Evolutionary conservation across 768 basidiomycete genomes (phyloP), one percentile per base, ranked within the genome.

Genomic region (Termitomyces sp.): DNA sequence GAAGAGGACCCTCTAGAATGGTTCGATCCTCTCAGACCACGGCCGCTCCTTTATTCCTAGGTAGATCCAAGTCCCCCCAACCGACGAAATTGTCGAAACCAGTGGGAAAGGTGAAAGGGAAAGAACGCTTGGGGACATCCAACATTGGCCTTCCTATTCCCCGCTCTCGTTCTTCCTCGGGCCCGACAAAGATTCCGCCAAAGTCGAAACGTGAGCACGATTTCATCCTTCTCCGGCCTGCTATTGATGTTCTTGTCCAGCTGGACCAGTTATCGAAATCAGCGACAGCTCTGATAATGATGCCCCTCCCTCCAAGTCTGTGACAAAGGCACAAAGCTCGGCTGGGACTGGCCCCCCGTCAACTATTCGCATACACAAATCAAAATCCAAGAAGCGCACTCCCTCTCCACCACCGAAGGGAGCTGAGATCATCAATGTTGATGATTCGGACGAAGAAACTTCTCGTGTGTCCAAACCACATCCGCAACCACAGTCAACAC

Each of bases 191-290:
- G 24, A 16, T 48, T 34, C 18, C 27, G 27, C 26, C 47, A 22
- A 50, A 37, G 24, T 18, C 10, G 22, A 33, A 16, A 33, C 16
- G 53, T 54, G 16, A 54, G 43, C 20, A 34, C 27, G 20, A 37
- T 10, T 18, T 16, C n/a, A 39, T 27, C 27, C 1, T n/a, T 20
- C n/a, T 20, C 37, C 3, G 16, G 37, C 37, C n/a, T 27, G 26
- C n/a, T 39, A 27, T 12, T 18, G 37, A 52, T 12, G 24, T 30
- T 39, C 26, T 39, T 20, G 32, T 52, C 6, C n/a, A 52, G 51
- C 26, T 20, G 32, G 47, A 42, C 58, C 20, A n/a, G n/a, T n/a
- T n/a, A 62, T 64, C 16, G 61, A 62, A 30, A n/a, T 64, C 39
- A 54, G 44, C 22, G 56, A 55, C n/a, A 55, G 56, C 27, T 40